phyloP scores from a whole-genome alignment of 176 grass and related monocot species.

The Pontederia paniculata region DNA sequence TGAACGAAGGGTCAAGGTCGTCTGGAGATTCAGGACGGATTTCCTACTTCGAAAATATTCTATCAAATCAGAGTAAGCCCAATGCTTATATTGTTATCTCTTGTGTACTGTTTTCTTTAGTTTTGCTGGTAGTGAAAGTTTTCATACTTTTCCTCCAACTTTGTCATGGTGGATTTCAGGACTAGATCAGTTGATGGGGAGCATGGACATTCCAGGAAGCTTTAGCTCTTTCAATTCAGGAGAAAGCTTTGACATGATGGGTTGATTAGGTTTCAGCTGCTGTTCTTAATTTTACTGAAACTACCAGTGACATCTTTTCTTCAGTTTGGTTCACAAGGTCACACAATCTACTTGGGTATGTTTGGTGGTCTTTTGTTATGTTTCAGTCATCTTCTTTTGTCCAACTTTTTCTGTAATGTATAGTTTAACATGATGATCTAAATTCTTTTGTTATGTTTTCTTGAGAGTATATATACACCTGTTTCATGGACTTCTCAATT shows the following conservation, averaged over 20 bases:
- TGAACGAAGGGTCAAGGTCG: slow-evolving; percentile 31
- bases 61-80: slow-evolving; percentile 53
- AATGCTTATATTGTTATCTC: not conserved
- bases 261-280: not conserved
- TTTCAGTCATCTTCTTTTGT: too few relatives aligned
- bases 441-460: too few relatives aligned
- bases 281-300: too few relatives aligned
- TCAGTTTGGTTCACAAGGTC: too few relatives aligned
- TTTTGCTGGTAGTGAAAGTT: not conserved
- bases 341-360: too few relatives aligned
- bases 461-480: too few relatives aligned
- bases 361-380: too few relatives aligned
- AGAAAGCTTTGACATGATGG: slow-evolving; percentile 1
- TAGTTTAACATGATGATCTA: too few relatives aligned
- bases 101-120: not conserved
- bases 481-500: too few relatives aligned
- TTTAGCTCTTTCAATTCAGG: slow-evolving; percentile 5
- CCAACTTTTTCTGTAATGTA: too few relatives aligned
- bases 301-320: too few relatives aligned
- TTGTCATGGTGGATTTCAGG: not conserved
- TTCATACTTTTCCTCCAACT: not conserved
- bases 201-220: not conserved
- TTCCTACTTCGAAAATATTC: slow-evolving; percentile 59
- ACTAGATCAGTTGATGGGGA: slow-evolving; percentile 9
- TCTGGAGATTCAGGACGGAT: slow-evolving; percentile 49